Evolutionary conservation across 2,329 filamentous ascomycete genomes (phyloP).

Genomic region (Paraconiothyrium brasiliense): DNA sequence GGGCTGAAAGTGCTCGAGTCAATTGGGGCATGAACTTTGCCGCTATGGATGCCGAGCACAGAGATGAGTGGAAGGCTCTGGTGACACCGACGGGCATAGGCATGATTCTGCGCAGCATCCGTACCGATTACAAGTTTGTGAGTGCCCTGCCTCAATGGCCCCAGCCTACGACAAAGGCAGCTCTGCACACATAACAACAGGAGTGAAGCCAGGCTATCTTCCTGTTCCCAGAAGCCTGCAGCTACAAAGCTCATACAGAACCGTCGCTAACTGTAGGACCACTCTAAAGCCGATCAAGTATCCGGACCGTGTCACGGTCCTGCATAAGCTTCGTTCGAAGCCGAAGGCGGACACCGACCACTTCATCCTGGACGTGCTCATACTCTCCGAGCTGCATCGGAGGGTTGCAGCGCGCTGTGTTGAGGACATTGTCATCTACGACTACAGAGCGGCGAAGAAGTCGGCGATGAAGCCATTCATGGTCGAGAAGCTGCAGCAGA

Average conservation of each 20-base stretch:
- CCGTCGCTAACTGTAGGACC: conserved; percentile 20
- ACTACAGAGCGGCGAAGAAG: conserved; percentile 70
- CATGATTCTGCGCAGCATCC: conserved; percentile 81
- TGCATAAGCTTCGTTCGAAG: conserved; percentile 74
- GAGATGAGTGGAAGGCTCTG: conserved; percentile 72
- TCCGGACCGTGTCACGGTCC: conserved; percentile 83
- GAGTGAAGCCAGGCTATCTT: background rate
- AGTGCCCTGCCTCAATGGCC: conserved; percentile 43
- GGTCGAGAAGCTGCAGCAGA: conserved; percentile 66
- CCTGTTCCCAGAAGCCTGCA: background rate
- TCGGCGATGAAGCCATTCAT: conserved; percentile 68
- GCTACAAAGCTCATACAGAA: background rate
- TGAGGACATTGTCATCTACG: conserved; percentile 83
- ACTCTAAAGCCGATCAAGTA: conserved; percentile 72
- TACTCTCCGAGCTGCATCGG: conserved; percentile 79
- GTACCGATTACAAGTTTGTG: conserved; percentile 88
- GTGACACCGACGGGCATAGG: conserved; percentile 73
- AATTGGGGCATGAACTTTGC: conserved; percentile 81
- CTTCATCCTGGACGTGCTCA: conserved; percentile 68
- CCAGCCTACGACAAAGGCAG: background rate
- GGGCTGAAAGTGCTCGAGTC: conserved; percentile 81
- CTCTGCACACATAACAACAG: background rate
- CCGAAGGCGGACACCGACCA: conserved; percentile 62
- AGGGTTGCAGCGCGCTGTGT: conserved; percentile 76
- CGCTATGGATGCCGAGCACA: conserved; percentile 68